These are phyloP conservation scores for Blastobotrys illinoisensis DNA, from an alignment of 1,139 yeast genomes.

Conservation along the genomic window DNA sequence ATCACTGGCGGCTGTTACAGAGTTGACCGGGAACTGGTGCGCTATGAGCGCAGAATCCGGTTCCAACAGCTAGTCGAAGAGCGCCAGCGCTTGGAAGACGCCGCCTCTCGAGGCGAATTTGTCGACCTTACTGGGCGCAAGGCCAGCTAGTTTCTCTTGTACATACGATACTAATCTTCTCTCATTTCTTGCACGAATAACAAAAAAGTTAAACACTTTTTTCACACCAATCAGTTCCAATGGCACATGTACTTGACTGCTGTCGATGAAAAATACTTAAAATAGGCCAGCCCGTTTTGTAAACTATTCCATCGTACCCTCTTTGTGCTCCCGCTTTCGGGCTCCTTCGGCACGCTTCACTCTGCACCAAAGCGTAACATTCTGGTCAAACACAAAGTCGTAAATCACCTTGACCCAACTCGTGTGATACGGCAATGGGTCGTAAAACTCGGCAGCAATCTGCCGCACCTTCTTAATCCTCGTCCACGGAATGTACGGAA, in stretches of 20 bases:
- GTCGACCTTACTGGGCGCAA: slow-evolving; percentile 18
- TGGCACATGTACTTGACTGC: too few species aligned
- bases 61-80: slow-evolving; percentile 12
- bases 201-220: too few species aligned
- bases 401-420: slow-evolving; percentile 77
- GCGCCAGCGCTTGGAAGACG: slow-evolving; percentile 19
- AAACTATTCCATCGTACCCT: slow-evolving; percentile 12
- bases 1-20: slow-evolving; percentile 26
- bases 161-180: too few species aligned
- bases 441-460: slow-evolving; percentile 77
- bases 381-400: slow-evolving; percentile 63
- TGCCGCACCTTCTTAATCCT: slow-evolving; percentile 58
- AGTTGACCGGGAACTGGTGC: slow-evolving; percentile 24
- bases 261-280: too few species aligned
- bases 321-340: slow-evolving; percentile 15
- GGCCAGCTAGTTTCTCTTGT: neutral
- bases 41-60: slow-evolving; percentile 25
- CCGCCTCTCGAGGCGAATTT: slow-evolving; percentile 27
- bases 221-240: too few species aligned
- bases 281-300: too few species aligned
- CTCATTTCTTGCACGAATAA: too few species aligned
- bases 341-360: slow-evolving; percentile 50
- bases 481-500: slow-evolving; percentile 91
- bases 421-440: slow-evolving; percentile 67
- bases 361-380: slow-evolving; percentile 71